Conservation (phyloP, 306 rosid species). For the Quillaja saponaria region DNA sequence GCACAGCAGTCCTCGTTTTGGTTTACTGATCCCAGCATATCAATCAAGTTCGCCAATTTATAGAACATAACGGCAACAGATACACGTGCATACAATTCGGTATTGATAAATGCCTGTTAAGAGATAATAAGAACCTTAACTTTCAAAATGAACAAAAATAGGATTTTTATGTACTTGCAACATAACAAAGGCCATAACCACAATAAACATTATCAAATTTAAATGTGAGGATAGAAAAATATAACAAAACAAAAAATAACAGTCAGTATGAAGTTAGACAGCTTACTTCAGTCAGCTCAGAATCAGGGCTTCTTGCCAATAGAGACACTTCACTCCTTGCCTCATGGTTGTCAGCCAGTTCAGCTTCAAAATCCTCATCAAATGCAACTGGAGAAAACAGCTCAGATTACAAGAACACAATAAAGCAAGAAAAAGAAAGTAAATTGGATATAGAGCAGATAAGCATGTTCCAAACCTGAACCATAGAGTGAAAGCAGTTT, state of each 20-base stretch:
- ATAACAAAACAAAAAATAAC: conserved; percentile 2
- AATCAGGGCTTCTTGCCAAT: conserved; percentile 70
- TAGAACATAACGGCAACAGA: conserved; percentile 88
- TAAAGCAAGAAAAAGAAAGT: conserved; percentile 21
- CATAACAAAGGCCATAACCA: conserved; percentile 12
- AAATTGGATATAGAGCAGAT: conserved; percentile 8
- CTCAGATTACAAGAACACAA: conserved; percentile 8
- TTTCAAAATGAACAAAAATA: conserved; percentile 7
- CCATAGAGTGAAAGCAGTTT: conserved; percentile 83
- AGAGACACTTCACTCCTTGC: conserved; percentile 73
- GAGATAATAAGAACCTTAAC: no score
- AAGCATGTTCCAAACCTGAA: conserved; percentile 58
- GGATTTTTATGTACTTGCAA: conserved; percentile 17
- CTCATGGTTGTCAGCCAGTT: conserved; percentile 75
- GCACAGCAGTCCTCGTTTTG: conserved; percentile 45
- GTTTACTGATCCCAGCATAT: conserved; percentile 47
- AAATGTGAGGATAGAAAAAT: background rate
- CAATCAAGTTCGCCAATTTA: conserved; percentile 71
- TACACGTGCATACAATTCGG: conserved; percentile 94
- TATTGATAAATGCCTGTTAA: conserved; percentile 82
- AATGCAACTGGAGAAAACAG: conserved; percentile 73
- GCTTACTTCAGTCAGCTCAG: conserved; percentile 81
- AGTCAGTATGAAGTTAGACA: conserved; percentile 24
- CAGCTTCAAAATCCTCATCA: conserved; percentile 97
- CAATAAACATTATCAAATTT: conserved; percentile 6